Base-by-base conservation (phyloP, 768 basidiomycete species). In the Suillus luteus region DNA sequence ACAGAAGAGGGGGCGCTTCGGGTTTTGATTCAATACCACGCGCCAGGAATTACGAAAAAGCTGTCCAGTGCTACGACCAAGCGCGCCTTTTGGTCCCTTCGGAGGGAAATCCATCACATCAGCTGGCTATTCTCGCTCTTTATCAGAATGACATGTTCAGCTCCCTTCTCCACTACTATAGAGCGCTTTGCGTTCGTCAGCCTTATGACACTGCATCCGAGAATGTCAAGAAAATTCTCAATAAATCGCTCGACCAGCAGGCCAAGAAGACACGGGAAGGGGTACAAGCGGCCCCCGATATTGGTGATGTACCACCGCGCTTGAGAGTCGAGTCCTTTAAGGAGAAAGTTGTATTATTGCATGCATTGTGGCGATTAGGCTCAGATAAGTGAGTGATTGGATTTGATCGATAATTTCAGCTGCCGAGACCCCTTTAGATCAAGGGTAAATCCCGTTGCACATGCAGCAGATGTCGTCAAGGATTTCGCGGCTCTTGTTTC, bases 51-150 rank as follows among this genome's bases (percentile, higher is more conserved):
- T 95, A 89, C 72, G 82, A 86, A 52, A 88, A 84, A 70, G 92
- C 93, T 1, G 85, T 86, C 19, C 84, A 85, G 58, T 93, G 88
- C 72, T 99, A 98, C 75, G 88, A 92, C 55, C 90, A 93, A 66
- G 96, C 97, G 2, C 83, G 90, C 46, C 72, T 88, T 37, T 82
- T 99, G 10, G 79, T 92, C 7, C 96, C 97, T 0, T 82, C 90
- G 62, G 93, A 96, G 67, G 97, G 96, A 67, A 96, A 98, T 71
- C 86, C 97, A 0, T 96, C 91, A 22, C 96, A 99, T 73, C 97
- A 99, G 75, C 86, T 99, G 22, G 97, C 96, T 5, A 96, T 98
- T 64, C 84, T 98, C 38, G 85, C 94, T 2, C 87, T 90, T 5
- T 96, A 97, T 74, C 82, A 90, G 68, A 83, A 85, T 65, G 94